Conservation (phyloP, 2,329 filamentous ascomycete genomes). For the Ceratocystis papillata region DNA sequence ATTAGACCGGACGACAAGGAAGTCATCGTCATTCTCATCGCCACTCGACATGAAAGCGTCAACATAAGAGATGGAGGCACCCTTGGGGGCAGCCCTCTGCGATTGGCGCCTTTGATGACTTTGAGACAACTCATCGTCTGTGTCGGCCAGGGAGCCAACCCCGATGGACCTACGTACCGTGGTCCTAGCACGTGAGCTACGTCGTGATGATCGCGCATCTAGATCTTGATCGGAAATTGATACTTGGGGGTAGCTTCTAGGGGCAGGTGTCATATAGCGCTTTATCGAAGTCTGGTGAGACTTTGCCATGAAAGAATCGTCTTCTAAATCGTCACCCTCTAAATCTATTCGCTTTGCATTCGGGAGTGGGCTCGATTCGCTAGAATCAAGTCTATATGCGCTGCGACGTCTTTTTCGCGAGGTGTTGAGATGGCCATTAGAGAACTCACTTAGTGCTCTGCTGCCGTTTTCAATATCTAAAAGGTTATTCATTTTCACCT, state of each 20-base stretch:
- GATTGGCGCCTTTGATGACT: neutral
- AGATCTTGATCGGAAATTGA: neutral
- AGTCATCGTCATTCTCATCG: constrained; percentile 32
- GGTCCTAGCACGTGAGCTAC: neutral
- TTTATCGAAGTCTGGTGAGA: neutral
- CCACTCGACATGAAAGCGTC: constrained; percentile 25
- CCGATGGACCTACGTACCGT: neutral
- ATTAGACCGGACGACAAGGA: constrained; percentile 34
- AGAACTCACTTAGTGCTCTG: constrained; percentile 28
- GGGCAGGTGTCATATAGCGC: neutral
- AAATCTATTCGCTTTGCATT: neutral
- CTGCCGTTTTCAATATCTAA: constrained; percentile 31
- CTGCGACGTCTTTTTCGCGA: neutral
- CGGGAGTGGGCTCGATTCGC: neutral
- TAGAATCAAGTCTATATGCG: neutral
- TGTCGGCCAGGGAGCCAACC: neutral
- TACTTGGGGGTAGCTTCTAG: neutral
- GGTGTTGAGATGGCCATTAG: neutral
- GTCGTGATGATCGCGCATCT: neutral
- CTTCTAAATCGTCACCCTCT: neutral
- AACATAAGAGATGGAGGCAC: constrained; percentile 5
- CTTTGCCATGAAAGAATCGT: neutral
- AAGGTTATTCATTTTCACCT: constrained; percentile 31
- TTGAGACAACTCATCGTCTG: constrained; percentile 9
- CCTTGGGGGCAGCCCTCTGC: constrained; percentile 9